Percentiles rank a stretch among this genome's conserved stretches.
phyloP scores from a whole-genome alignment of 495 filamentous ascomycete species.

The Neurospora sp. region DNA sequence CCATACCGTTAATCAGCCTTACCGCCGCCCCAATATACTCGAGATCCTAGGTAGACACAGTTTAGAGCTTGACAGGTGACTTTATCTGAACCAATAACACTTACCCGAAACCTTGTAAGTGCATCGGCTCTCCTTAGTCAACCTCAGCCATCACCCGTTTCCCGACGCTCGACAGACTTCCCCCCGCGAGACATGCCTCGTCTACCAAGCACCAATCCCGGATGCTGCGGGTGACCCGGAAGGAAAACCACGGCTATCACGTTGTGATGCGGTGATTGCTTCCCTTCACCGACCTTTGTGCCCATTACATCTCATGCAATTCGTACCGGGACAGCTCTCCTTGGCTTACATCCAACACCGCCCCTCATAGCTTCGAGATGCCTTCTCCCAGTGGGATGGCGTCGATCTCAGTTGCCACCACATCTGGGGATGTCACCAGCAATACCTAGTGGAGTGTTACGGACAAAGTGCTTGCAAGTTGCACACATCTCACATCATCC shows the following conservation, averaged over 20 bases:
- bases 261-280: not conserved
- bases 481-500: not conserved
- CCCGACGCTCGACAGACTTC: not conserved
- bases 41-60: not conserved
- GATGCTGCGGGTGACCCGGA: not conserved
- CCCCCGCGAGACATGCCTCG: not conserved
- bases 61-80: not conserved
- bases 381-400: not conserved
- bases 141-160: not conserved
- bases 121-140: not conserved
- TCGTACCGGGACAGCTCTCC: not conserved
- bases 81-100: not conserved
- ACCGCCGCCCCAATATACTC: not conserved
- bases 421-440: not conserved
- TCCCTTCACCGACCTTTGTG: conserved; percentile 13
- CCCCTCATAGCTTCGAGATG: conserved; percentile 1
- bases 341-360: conserved; percentile 1
- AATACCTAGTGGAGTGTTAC: not conserved
- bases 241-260: not conserved
- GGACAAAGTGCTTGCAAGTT: not conserved
- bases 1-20: not conserved
- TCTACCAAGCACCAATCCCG: not conserved
- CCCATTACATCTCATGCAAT: conserved; percentile 4
- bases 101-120: not conserved
- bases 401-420: not conserved